A percentile compares a stretch with the other conserved stretches of the same genome.
phyloP scores from a whole-genome alignment of 179 eudicot species.

The Heliamphora pulchella region DNA sequence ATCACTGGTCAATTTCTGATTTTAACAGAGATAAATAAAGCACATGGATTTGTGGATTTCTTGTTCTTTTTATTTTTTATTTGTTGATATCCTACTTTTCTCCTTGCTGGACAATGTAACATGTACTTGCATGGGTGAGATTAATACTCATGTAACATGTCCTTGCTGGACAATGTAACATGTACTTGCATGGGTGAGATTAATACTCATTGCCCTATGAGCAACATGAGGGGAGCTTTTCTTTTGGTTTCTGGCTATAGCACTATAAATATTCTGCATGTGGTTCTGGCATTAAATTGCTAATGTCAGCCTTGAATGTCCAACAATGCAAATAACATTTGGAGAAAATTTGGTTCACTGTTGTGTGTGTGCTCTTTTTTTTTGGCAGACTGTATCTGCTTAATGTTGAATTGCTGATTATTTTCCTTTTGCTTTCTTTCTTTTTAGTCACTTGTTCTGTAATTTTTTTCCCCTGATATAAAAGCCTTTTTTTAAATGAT shows the following conservation, averaged over 20 bases:
- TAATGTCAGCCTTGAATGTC: background rate
- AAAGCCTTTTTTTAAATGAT: conserved; percentile 7
- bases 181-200: background rate
- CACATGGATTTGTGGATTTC: background rate
- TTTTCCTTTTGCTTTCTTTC: background rate
- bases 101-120: background rate
- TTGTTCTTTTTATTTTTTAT: background rate
- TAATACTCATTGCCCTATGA: no score
- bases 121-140: background rate
- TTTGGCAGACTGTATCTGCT: background rate
- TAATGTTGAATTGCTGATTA: background rate
- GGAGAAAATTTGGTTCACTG: background rate
- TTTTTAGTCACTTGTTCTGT: background rate
- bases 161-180: background rate
- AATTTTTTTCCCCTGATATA: conserved; percentile 9
- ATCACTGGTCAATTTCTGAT: no score
- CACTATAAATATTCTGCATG: background rate
- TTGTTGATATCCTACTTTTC: conserved; percentile 3
- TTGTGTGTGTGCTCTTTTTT: background rate
- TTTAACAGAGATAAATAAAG: background rate
- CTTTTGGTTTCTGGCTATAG: background rate
- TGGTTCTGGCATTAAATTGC: background rate
- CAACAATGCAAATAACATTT: background rate
- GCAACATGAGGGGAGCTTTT: background rate
- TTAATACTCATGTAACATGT: no score